Base-by-base conservation (phyloP, 495 filamentous ascomycete species). In the Umbilicaria muhlenbergii region DNA sequence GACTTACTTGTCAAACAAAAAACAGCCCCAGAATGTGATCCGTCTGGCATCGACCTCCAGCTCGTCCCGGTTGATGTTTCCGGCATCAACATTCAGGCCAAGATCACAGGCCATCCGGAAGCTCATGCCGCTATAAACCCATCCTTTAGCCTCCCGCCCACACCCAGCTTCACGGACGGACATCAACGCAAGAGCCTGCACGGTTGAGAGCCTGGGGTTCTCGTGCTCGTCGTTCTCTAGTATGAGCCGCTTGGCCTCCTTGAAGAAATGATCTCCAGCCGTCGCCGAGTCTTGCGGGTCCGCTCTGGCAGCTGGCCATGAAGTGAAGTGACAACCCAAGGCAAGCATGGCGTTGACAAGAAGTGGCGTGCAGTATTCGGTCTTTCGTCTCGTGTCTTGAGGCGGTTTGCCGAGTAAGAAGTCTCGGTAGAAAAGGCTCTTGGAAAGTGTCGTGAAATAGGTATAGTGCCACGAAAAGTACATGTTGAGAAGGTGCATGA, bases 391-490 rank as follows among this genome's bases (percentile, higher is more conserved):
- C 1, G 56, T 54, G 34, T 56, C 57, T 15, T 66, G 63, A 10
- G 72, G 67, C 7, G 71, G 58, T 14, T 69, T 60, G 0, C 88
- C 87, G 3, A 68, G 69, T 12, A 77, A 53, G 52, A 94, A 96
- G 55, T 98, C 88, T 15, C 80, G 71, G 51, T 80, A 91, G 59
- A 98, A 98, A 19, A 94, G 70, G 33, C 67, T 73, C 58, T 83
- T 92, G n/a, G 88, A 88, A 5, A 96, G 71, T 0, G 83, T 89
- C 11, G 86, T 89, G 63, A 98, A 98, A 60, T 86, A 96, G 11
- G 89, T 81, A 58, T 96, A 98, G 53, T 98, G 91, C 86, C 91
- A 98, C 24, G 80, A 81, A 62, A 96, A 95, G 62, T 98, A 98
- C 85, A 95, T 88, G 45, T 83, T 88, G 52, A 98, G 74, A 11